These are phyloP conservation scores for Meripilus lineatus DNA, from an alignment of 1,284 basidiomycete genomes.

Conservation along the genomic window DNA sequence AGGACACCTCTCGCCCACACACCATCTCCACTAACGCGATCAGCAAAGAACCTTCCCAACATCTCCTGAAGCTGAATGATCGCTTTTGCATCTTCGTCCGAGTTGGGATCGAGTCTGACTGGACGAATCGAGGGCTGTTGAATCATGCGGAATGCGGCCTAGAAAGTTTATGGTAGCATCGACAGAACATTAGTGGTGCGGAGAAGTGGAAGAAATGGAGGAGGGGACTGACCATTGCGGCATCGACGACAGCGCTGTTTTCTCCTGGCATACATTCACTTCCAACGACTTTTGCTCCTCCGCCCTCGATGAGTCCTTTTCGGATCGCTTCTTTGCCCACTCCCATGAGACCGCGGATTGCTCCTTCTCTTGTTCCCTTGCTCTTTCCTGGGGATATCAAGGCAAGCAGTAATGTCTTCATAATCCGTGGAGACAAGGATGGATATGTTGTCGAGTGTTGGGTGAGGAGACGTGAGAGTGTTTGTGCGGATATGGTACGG, in stretches of 20 bases:
- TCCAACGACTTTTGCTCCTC: constrained; percentile 68
- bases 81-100: constrained; percentile 42
- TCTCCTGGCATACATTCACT: constrained; percentile 41
- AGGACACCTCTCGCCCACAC: constrained; percentile 57
- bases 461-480: constrained; percentile 75
- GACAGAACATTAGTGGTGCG: not conserved
- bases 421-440: constrained; percentile 81
- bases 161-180: not conserved
- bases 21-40: constrained; percentile 48
- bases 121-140: constrained; percentile 51
- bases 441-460: constrained; percentile 82
- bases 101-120: constrained; percentile 45
- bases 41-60: constrained; percentile 60
- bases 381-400: constrained; percentile 70
- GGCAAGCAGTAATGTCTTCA: constrained; percentile 89
- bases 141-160: constrained; percentile 55
- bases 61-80: constrained; percentile 44
- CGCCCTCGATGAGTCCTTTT: constrained; percentile 73
- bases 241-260: constrained; percentile 42
- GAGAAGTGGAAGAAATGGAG: constrained; percentile 2
- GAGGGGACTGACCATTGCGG: constrained; percentile 47
- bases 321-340: constrained; percentile 81
- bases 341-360: constrained; percentile 77
- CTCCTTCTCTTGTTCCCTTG: constrained; percentile 78
- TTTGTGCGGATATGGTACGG: constrained; percentile 74